A percentile compares a stretch with the other conserved stretches of the same genome.
These are phyloP conservation scores for Xylariaceae sp. DNA, from an alignment of 2,329 filamentous ascomycete genomes.

Conservation along the genomic window DNA sequence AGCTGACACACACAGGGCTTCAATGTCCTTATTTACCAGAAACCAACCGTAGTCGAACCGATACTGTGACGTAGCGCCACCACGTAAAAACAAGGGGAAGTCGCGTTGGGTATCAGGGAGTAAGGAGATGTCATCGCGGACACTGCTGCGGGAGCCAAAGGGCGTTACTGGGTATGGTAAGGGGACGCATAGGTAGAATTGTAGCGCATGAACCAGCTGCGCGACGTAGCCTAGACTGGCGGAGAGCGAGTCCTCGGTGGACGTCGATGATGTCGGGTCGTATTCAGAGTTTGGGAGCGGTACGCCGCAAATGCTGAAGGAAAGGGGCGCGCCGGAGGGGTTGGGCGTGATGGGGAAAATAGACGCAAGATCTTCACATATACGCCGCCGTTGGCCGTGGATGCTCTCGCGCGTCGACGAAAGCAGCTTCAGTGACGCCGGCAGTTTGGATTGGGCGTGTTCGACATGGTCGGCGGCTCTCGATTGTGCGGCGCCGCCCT, in stretches of 20 bases:
- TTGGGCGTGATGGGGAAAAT: constrained; percentile 76
- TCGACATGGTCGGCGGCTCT: constrained; percentile 56
- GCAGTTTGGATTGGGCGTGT: constrained; percentile 54
- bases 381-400: constrained; percentile 79
- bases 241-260: constrained; percentile 66
- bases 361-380: constrained; percentile 72
- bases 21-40: constrained; percentile 92
- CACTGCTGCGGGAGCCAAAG: constrained; percentile 63
- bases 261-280: constrained; percentile 41
- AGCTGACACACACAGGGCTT: constrained; percentile 58
- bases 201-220: constrained; percentile 67
- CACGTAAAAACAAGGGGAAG: constrained; percentile 72
- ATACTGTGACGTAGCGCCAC: constrained; percentile 66
- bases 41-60: constrained; percentile 96
- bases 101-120: constrained; percentile 47
- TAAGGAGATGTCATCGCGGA: constrained; percentile 58
- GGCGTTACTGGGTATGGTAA: constrained; percentile 74
- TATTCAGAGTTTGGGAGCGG: constrained; percentile 76
- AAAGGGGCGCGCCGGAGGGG: constrained; percentile 53
- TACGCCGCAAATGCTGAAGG: constrained; percentile 77
- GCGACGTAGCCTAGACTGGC: constrained; percentile 78
- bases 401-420: constrained; percentile 58
- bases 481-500: constrained; percentile 55
- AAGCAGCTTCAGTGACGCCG: constrained; percentile 49
- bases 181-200: constrained; percentile 73